Evolutionary conservation across 2,329 filamentous ascomycete species (phyloP).

Genomic region (Botrytis porri): DNA sequence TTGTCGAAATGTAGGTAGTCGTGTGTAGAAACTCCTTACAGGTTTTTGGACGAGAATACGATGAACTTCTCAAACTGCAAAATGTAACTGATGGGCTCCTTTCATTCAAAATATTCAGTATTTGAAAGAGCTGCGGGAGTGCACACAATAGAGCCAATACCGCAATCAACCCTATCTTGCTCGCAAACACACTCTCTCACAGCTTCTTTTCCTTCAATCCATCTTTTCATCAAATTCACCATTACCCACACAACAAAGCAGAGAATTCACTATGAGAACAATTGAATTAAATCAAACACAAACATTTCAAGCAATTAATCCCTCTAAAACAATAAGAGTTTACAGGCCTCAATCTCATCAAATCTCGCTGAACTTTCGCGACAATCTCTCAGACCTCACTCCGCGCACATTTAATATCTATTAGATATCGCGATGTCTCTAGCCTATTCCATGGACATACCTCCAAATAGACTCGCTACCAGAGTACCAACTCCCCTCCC

Average conservation of each 20-base stretch:
- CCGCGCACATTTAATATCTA: background rate
- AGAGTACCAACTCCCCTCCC: background rate
- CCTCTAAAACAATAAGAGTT: too few species aligned
- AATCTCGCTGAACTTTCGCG: background rate
- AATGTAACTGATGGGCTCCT: background rate
- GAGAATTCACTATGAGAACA: background rate
- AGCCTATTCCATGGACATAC: background rate
- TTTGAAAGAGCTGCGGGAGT: too few species aligned
- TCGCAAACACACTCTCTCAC: background rate
- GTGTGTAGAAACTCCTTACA: background rate
- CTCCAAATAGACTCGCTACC: background rate
- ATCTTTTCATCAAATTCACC: background rate
- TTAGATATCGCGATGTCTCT: background rate
- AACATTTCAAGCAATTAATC: background rate
- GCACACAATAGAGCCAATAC: background rate
- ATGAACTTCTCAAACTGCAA: background rate
- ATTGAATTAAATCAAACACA: background rate
- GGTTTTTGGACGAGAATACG: background rate
- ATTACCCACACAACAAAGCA: background rate
- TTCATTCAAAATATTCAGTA: background rate
- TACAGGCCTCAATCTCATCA: too few species aligned
- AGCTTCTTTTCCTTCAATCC: background rate
- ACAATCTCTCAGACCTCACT: background rate
- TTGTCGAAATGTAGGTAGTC: background rate
- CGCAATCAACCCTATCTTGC: background rate